A percentile compares a stretch with the other conserved stretches of the same genome.
Evolutionary conservation across 148 eudicot genomes (phyloP).

Genomic region (Nepenthes gracilis): DNA sequence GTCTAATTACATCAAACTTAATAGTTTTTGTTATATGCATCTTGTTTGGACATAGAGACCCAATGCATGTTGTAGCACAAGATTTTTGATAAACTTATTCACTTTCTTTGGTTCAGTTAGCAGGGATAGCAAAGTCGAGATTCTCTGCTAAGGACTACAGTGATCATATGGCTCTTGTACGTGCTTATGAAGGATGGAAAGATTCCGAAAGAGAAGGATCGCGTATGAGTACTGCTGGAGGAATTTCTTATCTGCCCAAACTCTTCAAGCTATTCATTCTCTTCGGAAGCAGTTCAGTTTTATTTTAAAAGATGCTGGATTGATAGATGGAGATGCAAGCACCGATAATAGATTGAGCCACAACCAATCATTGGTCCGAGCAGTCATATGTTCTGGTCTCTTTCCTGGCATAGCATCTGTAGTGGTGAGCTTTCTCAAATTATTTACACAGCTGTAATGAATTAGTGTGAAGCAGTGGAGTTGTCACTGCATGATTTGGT

Average conservation of each 20-base stretch:
- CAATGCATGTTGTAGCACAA: background rate
- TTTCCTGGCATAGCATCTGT: conserved; percentile 97
- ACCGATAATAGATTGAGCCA: conserved; percentile 75
- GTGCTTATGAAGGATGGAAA: conserved; percentile 99
- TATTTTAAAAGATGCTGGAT: conserved; percentile 76
- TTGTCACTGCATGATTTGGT: too few species aligned
- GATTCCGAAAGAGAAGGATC: conserved; percentile 99
- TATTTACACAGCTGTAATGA: too few species aligned
- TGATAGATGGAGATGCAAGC: conserved; percentile 58
- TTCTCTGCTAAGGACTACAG: conserved; percentile 99
- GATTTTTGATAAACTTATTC: background rate
- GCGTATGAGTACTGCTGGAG: conserved; percentile 99
- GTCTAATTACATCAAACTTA: too few species aligned
- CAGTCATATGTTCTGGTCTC: conserved; percentile 92
- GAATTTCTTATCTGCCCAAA: conserved; percentile 93
- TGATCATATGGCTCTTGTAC: conserved; percentile 99
- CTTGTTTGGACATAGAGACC: background rate
- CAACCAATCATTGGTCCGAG: conserved; percentile 93
- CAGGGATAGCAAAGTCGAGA: conserved; percentile 96
- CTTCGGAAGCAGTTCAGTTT: conserved; percentile 82
- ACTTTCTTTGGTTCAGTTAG: conserved; percentile 45
- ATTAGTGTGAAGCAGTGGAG: too few species aligned
- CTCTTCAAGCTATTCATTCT: conserved; percentile 98
- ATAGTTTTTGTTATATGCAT: too few species aligned
- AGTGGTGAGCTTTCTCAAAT: conserved; percentile 47